Conservation (phyloP, 371 early-diverging fungal genomes). For the Parasitella parasitica region DNA sequence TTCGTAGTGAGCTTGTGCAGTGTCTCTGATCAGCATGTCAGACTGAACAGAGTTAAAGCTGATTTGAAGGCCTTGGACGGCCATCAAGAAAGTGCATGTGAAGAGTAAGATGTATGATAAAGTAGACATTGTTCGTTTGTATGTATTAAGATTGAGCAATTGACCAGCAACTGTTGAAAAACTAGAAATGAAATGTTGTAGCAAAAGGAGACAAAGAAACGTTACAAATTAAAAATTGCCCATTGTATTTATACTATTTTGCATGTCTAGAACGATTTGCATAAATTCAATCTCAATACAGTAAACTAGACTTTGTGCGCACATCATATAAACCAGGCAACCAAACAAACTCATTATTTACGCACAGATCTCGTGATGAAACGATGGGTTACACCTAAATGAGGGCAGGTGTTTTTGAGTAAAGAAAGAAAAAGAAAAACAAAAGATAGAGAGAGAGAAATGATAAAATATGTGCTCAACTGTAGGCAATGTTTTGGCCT, state of each 20-base stretch:
- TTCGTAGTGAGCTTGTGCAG: slow-evolving; percentile 20
- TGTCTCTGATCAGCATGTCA: slow-evolving; percentile 6
- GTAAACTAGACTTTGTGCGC: neutral
- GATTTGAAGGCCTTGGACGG: slow-evolving; percentile 5
- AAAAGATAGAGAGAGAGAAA: too few relatives aligned
- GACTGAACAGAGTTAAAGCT: neutral
- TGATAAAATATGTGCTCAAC: too few relatives aligned
- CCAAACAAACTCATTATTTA: slow-evolving; percentile 4
- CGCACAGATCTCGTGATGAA: slow-evolving; percentile 26
- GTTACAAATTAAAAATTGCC: neutral
- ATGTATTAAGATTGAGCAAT: slow-evolving; percentile 2
- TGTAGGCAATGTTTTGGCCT: too few relatives aligned
- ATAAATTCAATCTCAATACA: neutral
- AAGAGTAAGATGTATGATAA: neutral
- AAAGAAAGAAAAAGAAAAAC: too few relatives aligned
- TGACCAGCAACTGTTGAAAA: slow-evolving; percentile 21
- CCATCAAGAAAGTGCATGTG: slow-evolving; percentile 1
- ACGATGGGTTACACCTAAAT: slow-evolving; percentile 1
- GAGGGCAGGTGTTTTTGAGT: neutral
- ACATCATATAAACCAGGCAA: neutral
- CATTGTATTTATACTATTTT: neutral
- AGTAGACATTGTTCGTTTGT: neutral
- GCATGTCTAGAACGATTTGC: neutral
- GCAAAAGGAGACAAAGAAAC: neutral
- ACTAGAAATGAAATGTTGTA: neutral